Percentiles rank a stretch among this genome's conserved stretches.
phyloP scores from a whole-genome alignment of 179 eudicot species.

The Corrigiola litoralis region DNA sequence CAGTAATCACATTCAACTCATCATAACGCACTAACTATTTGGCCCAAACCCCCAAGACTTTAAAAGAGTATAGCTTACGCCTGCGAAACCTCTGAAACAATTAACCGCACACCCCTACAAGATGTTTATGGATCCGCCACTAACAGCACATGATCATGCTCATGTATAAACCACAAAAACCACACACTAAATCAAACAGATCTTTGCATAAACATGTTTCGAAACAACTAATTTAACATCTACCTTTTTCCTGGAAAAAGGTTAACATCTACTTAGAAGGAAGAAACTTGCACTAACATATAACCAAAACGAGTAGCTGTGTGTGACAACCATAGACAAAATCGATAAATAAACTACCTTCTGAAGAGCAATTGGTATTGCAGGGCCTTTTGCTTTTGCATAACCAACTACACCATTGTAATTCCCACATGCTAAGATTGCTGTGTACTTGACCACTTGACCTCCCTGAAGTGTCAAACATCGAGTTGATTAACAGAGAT shows the following conservation, averaged over 20 bases:
- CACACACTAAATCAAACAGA: neutral
- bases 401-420: slow-evolving; percentile 83
- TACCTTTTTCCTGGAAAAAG: too few species aligned
- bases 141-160: neutral
- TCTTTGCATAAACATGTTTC: neutral
- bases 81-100: too few species aligned
- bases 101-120: too few species aligned
- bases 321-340: neutral
- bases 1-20: neutral
- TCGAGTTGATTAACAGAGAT: neutral
- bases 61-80: too few species aligned
- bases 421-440: slow-evolving; percentile 85
- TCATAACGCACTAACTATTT: neutral
- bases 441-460: slow-evolving; percentile 71
- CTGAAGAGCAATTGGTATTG: slow-evolving; percentile 64
- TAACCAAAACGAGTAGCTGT: neutral
- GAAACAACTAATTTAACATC: neutral
- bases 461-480: slow-evolving; percentile 56
- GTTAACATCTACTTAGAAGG: too few species aligned
- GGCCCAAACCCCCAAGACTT: too few species aligned
- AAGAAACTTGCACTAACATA: neutral
- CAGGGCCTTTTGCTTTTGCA: slow-evolving; percentile 88
- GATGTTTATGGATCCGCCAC: too few species aligned
- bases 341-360: slow-evolving; percentile 45
- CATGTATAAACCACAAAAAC: neutral